Conservation (phyloP, 2,329 filamentous ascomycete genomes). For the Blastomyces silverae region DNA sequence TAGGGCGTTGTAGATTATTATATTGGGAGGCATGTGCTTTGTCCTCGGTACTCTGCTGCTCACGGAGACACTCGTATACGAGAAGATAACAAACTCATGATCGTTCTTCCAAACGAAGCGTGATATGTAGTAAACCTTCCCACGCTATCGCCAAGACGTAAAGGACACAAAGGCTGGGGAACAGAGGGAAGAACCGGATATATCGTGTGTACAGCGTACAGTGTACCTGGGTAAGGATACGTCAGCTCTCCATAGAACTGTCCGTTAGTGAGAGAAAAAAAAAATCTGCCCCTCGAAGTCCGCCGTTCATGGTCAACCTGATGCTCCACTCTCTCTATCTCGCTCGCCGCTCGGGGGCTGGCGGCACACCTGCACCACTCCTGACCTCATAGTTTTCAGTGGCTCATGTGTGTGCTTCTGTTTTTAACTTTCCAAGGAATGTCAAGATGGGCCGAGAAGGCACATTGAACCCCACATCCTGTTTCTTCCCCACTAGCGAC, state of each 20-base stretch:
- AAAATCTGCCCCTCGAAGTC: not conserved
- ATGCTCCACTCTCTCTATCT: not conserved
- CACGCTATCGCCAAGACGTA: not conserved
- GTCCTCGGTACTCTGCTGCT: not conserved
- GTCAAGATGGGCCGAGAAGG: not conserved
- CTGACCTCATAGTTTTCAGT: not conserved
- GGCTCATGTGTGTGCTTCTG: not conserved
- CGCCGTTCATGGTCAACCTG: not conserved
- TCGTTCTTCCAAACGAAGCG: not conserved
- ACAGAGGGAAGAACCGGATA: not conserved
- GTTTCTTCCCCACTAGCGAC: not conserved
- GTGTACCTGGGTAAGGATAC: not conserved
- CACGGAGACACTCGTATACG: not conserved
- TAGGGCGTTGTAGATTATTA: not conserved
- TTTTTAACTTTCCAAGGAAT: constrained; percentile 5
- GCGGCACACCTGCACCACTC: not conserved
- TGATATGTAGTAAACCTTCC: not conserved
- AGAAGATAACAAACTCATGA: not conserved
- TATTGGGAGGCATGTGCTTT: not conserved
- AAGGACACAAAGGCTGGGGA: not conserved
- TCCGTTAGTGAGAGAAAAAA: not conserved
- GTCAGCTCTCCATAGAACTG: constrained; percentile 1
- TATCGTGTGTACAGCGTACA: no score
- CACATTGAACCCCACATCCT: not conserved
- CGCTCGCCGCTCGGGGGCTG: not conserved